Evolutionary conservation across 768 basidiomycete genomes (phyloP), one percentile per base, ranked within the genome.

Genomic region (Trametes villosa): DNA sequence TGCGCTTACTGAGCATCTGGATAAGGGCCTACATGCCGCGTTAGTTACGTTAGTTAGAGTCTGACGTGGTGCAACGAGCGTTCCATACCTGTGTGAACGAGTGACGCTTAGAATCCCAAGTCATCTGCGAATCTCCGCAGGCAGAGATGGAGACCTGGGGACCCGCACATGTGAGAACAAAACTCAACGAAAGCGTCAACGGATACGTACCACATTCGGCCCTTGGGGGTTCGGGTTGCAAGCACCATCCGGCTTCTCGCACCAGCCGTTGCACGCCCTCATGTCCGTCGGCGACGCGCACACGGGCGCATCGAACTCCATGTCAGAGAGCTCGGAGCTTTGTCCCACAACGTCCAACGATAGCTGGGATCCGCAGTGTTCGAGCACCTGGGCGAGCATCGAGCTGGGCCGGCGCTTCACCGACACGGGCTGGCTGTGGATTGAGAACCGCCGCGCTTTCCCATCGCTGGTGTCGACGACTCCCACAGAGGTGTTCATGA

Each of bases 101-200:
- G 20, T 52, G 45, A n/a, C 52, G 57, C 27, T 65, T 67, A 1
- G 61, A 57, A 38, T 70, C 70, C 63, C 65, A 71, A 8, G 65
- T 50, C 31, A 36, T 56, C 47, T 70, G 70, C 33, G 57, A 34
- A 31, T 71, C 70, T 38, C 65, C 59, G 36, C 69, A 70, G 0
- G 67, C 64, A 1, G 69, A 65, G 4, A 70, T 33, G 3, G 67
- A 68, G 2, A 53, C 29, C 33, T 62, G n/a, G 2, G 9, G 30
- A 5, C 3, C 17, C 18, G 9, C 24, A 18, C 13, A 17, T 27
- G 15, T 30, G 41, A 13, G 5, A 7, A 44, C 9, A 33, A 7
- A 27, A 11, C 54, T 18, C 12, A 18, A 60, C 18, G 26, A 29
- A 27, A n/a, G 34, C 20, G 34, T n/a, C 18, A 33, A 50, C 24